Percentiles rank a stretch among this genome's conserved stretches.
Evolutionary conservation across 371 early-diverging fungal genomes (phyloP).

Genomic region (Rhizopus delemar): DNA sequence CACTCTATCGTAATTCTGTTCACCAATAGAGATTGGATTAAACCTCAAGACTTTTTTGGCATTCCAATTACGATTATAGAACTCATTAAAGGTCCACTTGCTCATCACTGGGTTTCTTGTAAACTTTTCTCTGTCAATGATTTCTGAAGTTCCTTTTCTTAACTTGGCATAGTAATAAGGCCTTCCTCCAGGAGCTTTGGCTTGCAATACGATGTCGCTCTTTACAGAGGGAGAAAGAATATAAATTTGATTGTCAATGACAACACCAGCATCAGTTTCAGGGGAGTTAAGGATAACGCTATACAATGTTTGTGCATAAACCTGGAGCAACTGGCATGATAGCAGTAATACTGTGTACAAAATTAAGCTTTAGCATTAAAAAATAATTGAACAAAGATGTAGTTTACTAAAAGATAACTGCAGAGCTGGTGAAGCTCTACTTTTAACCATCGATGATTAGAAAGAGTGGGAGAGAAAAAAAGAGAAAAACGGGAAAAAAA

Average conservation of each 20-base stretch:
- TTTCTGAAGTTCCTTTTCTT: constrained; percentile 2
- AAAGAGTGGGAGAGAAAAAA: neutral
- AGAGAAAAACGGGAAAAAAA: neutral
- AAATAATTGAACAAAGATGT: no score
- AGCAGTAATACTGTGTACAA: constrained; percentile 3
- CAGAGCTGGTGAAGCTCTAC: neutral
- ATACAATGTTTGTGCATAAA: constrained; percentile 5
- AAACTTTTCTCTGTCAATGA: constrained; percentile 21
- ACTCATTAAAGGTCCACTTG: constrained; percentile 19
- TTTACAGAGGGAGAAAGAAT: constrained; percentile 2
- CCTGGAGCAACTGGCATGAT: neutral
- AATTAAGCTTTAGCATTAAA: neutral
- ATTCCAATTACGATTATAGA: constrained; percentile 27
- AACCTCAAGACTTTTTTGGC: constrained; percentile 8
- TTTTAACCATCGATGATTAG: neutral
- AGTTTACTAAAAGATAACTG: neutral
- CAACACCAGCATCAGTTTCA: constrained; percentile 10
- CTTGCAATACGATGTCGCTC: constrained; percentile 22
- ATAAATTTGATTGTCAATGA: constrained; percentile 9
- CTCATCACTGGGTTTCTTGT: neutral
- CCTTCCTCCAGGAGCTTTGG: constrained; percentile 11
- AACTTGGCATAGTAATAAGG: constrained; percentile 22
- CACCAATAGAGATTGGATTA: constrained; percentile 2
- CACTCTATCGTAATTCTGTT: constrained; percentile 14
- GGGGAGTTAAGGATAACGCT: constrained; percentile 20